A percentile compares a stretch with the other conserved stretches of the same genome.
Evolutionary conservation across 768 basidiomycete species (phyloP).

Genomic region (Auriscalpium microsporum): DNA sequence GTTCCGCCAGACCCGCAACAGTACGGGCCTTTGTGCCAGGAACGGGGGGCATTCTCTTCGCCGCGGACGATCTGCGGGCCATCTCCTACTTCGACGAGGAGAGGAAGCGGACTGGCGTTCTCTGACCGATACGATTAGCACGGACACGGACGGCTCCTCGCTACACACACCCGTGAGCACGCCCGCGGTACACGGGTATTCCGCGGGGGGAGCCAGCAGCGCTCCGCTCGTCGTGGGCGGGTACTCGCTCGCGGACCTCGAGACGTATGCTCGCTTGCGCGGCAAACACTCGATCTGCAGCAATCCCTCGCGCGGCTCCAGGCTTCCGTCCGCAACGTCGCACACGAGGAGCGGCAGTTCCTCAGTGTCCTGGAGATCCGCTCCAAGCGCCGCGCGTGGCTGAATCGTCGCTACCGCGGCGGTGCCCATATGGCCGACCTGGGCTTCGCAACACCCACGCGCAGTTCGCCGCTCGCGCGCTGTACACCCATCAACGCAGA

Average conservation of each 20-base stretch:
- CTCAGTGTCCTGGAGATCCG: slow-evolving; percentile 42
- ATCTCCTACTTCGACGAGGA: slow-evolving; percentile 27
- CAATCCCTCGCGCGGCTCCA: slow-evolving; percentile 32
- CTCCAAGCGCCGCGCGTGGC: slow-evolving; percentile 60
- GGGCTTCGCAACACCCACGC: slow-evolving; percentile 42
- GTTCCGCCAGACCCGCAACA: slow-evolving; percentile 3
- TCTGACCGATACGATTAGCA: slow-evolving; percentile 13
- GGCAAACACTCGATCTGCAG: slow-evolving; percentile 22
- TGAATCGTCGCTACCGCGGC: slow-evolving; percentile 38
- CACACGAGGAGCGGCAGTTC: slow-evolving; percentile 26
- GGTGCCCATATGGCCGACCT: slow-evolving; percentile 27
- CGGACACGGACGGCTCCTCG: slow-evolving; percentile 42
- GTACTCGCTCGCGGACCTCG: slow-evolving; percentile 13
- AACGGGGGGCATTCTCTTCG: neutral
- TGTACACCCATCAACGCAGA: slow-evolving; percentile 15
- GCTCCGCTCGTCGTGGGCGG: slow-evolving; percentile 8
- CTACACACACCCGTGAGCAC: slow-evolving; percentile 33
- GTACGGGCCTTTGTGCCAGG: slow-evolving; percentile 5
- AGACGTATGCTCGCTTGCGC: slow-evolving; percentile 20
- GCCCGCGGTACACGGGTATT: slow-evolving; percentile 10
- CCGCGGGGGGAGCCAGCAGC: slow-evolving; percentile 20
- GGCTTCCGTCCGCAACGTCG: slow-evolving; percentile 31
- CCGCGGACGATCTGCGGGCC: slow-evolving; percentile 4
- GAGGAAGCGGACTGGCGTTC: slow-evolving; percentile 19
- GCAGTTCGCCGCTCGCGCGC: slow-evolving; percentile 37